Percentiles rank a stretch among this genome's conserved stretches.
These are phyloP conservation scores for Verticillium nonalfalfae DNA, from an alignment of 2,329 filamentous ascomycete genomes.

Conservation along the genomic window DNA sequence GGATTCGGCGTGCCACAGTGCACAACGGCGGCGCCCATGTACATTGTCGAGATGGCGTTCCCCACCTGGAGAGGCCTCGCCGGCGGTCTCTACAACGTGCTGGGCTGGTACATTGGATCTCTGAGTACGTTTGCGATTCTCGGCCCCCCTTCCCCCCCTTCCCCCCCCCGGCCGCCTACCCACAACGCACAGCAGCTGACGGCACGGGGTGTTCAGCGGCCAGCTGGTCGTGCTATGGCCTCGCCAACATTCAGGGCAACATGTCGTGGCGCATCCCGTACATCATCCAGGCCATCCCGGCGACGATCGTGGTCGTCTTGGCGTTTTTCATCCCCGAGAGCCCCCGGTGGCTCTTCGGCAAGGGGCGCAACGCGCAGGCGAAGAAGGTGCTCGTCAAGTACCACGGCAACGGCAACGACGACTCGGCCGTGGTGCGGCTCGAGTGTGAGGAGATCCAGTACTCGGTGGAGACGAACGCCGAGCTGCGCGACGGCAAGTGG, in stretches of 20 bases:
- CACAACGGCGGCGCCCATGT: constrained; percentile 12
- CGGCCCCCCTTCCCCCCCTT: no score
- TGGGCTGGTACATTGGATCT: constrained; percentile 1
- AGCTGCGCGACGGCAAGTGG: constrained; percentile 17
- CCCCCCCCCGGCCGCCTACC: no score
- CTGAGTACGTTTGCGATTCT: neutral
- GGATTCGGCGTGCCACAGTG: constrained; percentile 13
- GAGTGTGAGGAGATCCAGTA: constrained; percentile 39
- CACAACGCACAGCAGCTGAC: no score
- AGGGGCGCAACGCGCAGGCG: constrained; percentile 24
- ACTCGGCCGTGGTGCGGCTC: constrained; percentile 34
- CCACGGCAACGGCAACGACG: constrained; percentile 20
- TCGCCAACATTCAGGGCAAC: neutral
- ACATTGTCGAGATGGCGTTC: constrained; percentile 15
- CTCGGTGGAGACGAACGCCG: neutral
- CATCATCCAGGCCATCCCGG: constrained; percentile 29
- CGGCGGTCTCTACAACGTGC: constrained; percentile 14
- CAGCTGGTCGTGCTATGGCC: constrained; percentile 11
- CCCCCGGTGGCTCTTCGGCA: constrained; percentile 30
- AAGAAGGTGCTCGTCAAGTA: constrained; percentile 22
- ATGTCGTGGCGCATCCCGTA: constrained; percentile 26
- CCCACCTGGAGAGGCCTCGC: constrained; percentile 15
- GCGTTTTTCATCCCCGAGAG: constrained; percentile 31
- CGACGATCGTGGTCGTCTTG: constrained; percentile 22
- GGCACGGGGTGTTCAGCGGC: constrained; percentile 1